Evolutionary conservation across 495 filamentous ascomycete genomes (phyloP).

Genomic region (Talaromyces ruber): DNA sequence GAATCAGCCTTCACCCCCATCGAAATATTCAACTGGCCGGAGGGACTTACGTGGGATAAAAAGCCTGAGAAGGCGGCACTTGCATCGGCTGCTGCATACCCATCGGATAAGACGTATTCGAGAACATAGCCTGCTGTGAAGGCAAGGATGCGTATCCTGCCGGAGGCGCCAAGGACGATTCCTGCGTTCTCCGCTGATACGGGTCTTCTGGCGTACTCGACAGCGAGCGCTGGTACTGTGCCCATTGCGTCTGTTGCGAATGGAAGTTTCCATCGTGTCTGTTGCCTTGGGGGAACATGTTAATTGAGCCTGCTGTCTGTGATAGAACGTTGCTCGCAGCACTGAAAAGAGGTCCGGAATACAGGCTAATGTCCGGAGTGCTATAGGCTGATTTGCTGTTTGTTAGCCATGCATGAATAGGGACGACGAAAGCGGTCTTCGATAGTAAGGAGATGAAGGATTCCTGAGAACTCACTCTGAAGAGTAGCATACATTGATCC

Average conservation of each 20-base stretch:
- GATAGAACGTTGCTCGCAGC: slow-evolving; percentile 3
- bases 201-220: slow-evolving; percentile 4
- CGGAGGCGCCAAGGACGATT: background rate
- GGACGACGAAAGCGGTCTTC: background rate
- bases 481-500: slow-evolving; percentile 5
- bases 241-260: slow-evolving; percentile 4
- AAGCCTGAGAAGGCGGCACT: background rate
- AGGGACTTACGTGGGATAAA: slow-evolving; percentile 6
- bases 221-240: slow-evolving; percentile 5
- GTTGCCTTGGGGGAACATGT: slow-evolving; percentile 6
- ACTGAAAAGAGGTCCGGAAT: background rate
- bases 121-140: slow-evolving; percentile 5
- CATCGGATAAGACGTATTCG: slow-evolving; percentile 3
- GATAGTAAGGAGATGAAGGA: background rate
- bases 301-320: background rate
- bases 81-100: slow-evolving; percentile 1
- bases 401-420: background rate
- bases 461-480: slow-evolving; percentile 1
- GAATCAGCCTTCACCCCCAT: background rate
- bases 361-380: slow-evolving; percentile 1
- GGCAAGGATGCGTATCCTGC: background rate
- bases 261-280: background rate
- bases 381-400: background rate
- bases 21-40: background rate
- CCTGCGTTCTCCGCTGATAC: slow-evolving; percentile 3